Evolutionary conservation across 179 eudicot genomes (phyloP), one percentile per base, ranked within the genome.

Genomic region (Pouteria campechiana): DNA sequence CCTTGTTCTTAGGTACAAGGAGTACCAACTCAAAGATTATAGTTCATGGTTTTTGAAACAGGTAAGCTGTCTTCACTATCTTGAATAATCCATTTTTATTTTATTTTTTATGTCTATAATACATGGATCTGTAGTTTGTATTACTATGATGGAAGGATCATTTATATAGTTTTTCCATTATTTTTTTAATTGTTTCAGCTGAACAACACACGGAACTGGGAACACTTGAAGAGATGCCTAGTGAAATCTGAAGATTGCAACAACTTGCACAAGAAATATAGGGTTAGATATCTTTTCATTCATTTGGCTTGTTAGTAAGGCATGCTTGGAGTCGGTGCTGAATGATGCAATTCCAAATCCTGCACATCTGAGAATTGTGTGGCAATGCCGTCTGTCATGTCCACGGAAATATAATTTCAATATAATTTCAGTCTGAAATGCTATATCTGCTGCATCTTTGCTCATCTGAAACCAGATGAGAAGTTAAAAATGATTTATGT

Each of bases 41-140:
- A 76, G 83, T 57, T 69, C 93, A 9, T 86, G 96, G 96, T 86
- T 86, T 60, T 52, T 79, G 32, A 86, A 68, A 56, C 78, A 86
- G 57, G 96, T 86, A 60, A 67, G 64, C 35, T n/a, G n/a, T n/a
- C n/a, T n/a, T n/a, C n/a, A n/a, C n/a, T n/a, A n/a, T n/a, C n/a
- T n/a, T n/a, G n/a, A n/a, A n/a, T n/a, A n/a, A n/a, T n/a, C n/a
- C n/a, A n/a, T n/a, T n/a, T n/a, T n/a, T n/a, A 15, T 16, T 31
- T 28, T 34, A 25, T 15, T 27, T 37, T 41, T 41, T 41, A 17
- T 27, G 16, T 23, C 0, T 24, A n/a, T 48, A 18, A 39, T 3
- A 18, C n/a, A 28, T 24, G 21, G 5, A 12, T 43, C 20, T 12
- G 5, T 17, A 17, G 16, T 37, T 27, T 11, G 13, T 25, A 40